Base-by-base conservation (phyloP, 768 basidiomycete species). In the Kwoniella botswanensis region DNA sequence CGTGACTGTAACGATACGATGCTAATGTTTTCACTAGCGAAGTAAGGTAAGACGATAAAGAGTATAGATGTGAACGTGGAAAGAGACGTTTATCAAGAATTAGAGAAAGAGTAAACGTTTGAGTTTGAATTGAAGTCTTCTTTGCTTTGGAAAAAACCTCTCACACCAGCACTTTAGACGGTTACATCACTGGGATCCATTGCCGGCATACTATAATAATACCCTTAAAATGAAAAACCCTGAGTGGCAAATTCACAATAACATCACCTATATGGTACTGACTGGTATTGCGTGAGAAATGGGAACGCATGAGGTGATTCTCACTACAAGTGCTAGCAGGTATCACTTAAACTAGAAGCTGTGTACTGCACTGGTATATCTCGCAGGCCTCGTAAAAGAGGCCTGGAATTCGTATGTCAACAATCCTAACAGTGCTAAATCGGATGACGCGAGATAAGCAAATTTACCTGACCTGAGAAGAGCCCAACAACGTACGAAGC, bases 361-460 rank as follows among this genome's bases (percentile, higher is more conserved):
- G 46, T 50, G 46, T 50, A 18, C 21, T n/a, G 24, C 12, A 55
- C 18, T 18, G 11, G 42, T 42, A 24, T 59, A 22, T 42, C 11
- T 44, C 59, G 41, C 59, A 61, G 42, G 29, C 57, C 7, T 2
- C 21, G 15, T 43, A 1, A 21, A 43, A 26, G 9, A 56, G n/a
- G 59, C 26, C 41, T 61, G 18, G 18, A 61, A 42, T n/a, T 60
- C 15, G 43, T n/a, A n/a, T 43, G 17, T 4, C 24, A 22, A 13
- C 50, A n/a, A 52, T 15, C 13, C n/a, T 13, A 52, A 13, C n/a
- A 56, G 24, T 56, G 55, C 12, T n/a, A 26, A 26, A 4, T 12
- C 15, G 22, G 29, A 61, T 61, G 59, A 61, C 59, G 59, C 41
- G 41, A 61, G 59, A 61, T 61, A 61, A 61, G 59, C 21, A 58